Percentiles rank a stretch among this genome's conserved stretches.
These are phyloP conservation scores for Kodamaea derodonti DNA, from an alignment of 1,139 yeast species.

Conservation along the genomic window DNA sequence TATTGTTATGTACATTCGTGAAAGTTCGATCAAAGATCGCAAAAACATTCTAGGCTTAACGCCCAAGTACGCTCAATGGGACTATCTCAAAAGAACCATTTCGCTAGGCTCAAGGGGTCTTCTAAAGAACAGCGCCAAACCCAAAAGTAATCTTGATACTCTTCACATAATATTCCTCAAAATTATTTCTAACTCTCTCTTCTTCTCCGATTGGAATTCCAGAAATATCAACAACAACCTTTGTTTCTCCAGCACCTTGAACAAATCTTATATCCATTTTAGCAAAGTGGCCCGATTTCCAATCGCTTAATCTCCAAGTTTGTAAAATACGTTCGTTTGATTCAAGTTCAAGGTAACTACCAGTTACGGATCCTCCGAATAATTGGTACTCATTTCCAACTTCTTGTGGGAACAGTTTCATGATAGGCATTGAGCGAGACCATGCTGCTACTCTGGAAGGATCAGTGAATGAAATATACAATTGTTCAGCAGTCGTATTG, in stretches of 20 bases:
- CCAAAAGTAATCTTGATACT: slow-evolving; percentile 91
- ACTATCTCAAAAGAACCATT: no score
- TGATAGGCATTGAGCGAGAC: slow-evolving; percentile 74
- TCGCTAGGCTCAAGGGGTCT: no score
- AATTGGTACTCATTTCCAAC: slow-evolving; percentile 64
- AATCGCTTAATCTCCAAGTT: slow-evolving; percentile 83
- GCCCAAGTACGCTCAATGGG: no score
- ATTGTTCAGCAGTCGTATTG: slow-evolving; percentile 82
- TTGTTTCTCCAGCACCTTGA: slow-evolving; percentile 81
- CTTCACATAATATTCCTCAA: slow-evolving; percentile 83
- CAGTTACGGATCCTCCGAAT: slow-evolving; percentile 87
- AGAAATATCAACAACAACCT: slow-evolving; percentile 69
- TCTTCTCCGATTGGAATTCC: slow-evolving; percentile 99
- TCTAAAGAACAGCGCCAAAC: slow-evolving; percentile 76
- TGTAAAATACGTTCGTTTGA: slow-evolving; percentile 58
- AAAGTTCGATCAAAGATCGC: no score
- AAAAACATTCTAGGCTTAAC: no score
- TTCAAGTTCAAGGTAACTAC: slow-evolving; percentile 60
- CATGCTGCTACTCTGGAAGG: slow-evolving; percentile 80
- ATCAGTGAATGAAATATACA: slow-evolving; percentile 72
- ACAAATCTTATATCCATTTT: slow-evolving; percentile 59
- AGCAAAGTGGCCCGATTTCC: slow-evolving; percentile 85
- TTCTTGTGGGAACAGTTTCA: slow-evolving; percentile 47
- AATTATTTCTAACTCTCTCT: slow-evolving; percentile 79
- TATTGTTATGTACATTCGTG: no score